Evolutionary conservation across 1,284 basidiomycete genomes (phyloP), one percentile per base, ranked within the genome.

Genomic region (Ustilago crameri): DNA sequence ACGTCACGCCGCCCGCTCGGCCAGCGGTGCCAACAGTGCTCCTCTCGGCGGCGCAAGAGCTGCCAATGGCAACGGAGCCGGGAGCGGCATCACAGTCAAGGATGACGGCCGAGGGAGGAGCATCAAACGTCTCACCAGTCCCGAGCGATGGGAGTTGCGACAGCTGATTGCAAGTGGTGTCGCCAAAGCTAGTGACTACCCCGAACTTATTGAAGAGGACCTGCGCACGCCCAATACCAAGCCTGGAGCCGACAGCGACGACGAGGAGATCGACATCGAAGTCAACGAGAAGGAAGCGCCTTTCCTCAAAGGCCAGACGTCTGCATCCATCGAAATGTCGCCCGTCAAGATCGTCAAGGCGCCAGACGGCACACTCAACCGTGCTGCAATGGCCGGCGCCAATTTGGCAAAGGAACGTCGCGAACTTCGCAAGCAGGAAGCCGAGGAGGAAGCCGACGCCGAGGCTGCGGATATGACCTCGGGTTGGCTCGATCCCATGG

Each of bases 121-220:
- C 17, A 93, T 93, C 1, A 95, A 95, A 82, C 89, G 96, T 17
- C 86, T 98, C 56, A 95, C 95, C 1, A 95, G 93, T 24, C 96
- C 96, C 0, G 96, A 99, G 84, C 89, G 96, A 22, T 99, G 95
- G 93, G 96, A 99, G 86, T 93, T 98, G 84, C 97, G 98, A 84
- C 96, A 98, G 84, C 89, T 98, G 61, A 97, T 98, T 66, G 93
- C 96, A 0, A 96, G 93, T 40, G 96, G 96, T 46, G 92, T 90
- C 5, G 89, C 97, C 45, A 90, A 91, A 75, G 91, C 95, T 8
- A 91, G 93, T 12, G 96, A 98, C 84, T 98, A 97, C 81, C 95
- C 95, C 3, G 94, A 98, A 62, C 86, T 98, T 27, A 92, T 97
- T 75, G 95, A 98, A 75, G 75, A 81, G 37, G 77, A 79, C 24